phyloP scores from a whole-genome alignment of 1,139 yeast species.

The Arxiozyma slooffiae region DNA sequence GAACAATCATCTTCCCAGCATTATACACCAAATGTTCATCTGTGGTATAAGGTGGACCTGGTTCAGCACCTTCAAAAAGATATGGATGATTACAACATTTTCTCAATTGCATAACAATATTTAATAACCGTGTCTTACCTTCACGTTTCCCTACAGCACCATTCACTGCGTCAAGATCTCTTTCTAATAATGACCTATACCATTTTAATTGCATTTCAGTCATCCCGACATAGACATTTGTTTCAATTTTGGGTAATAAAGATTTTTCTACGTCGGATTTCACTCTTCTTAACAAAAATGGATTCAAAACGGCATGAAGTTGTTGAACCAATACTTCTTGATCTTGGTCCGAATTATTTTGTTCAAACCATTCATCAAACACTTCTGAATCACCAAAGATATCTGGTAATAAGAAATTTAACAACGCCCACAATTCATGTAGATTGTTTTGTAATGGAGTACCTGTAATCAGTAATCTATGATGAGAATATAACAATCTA shows the following conservation, averaged over 20 bases:
- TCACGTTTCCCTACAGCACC: slow-evolving; percentile 71
- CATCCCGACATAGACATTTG: slow-evolving; percentile 65
- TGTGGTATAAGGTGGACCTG: slow-evolving; percentile 78
- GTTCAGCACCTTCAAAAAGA: slow-evolving; percentile 77
- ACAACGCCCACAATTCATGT: slow-evolving; percentile 72
- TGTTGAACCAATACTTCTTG: slow-evolving; percentile 70
- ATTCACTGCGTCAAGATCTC: slow-evolving; percentile 75
- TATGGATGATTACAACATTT: slow-evolving; percentile 82
- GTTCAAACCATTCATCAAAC: slow-evolving; percentile 64
- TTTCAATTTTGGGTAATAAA: slow-evolving; percentile 61
- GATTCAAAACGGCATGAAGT: slow-evolving; percentile 76
- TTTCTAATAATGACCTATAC: slow-evolving; percentile 67
- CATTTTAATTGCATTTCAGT: slow-evolving; percentile 66
- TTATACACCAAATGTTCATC: slow-evolving; percentile 71
- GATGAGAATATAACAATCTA: slow-evolving; percentile 59
- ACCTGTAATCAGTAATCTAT: slow-evolving; percentile 66
- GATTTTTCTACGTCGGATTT: slow-evolving; percentile 75
- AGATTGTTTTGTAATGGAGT: slow-evolving; percentile 73
- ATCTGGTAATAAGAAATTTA: slow-evolving; percentile 67
- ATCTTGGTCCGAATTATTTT: slow-evolving; percentile 33
- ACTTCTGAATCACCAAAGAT: slow-evolving; percentile 65
- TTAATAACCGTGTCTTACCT: slow-evolving; percentile 61
- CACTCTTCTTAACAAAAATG: slow-evolving; percentile 63
- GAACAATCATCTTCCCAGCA: slow-evolving; percentile 61
- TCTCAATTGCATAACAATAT: slow-evolving; percentile 75